phyloP scores from a whole-genome alignment of 495 filamentous ascomycete species.

The Daldinia loculata region DNA sequence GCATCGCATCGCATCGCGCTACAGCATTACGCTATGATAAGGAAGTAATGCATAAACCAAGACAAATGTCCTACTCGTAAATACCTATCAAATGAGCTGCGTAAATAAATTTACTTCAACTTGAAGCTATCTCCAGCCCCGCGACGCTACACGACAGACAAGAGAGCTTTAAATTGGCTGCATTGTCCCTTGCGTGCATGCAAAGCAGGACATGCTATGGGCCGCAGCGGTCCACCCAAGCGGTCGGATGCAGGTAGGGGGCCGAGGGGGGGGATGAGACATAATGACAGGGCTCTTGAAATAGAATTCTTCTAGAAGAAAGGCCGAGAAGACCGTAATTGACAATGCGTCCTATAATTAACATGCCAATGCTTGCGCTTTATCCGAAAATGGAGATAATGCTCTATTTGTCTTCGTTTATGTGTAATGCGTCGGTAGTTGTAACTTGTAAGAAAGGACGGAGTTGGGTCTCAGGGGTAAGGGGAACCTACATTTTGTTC shows the following conservation, averaged over 20 bases:
- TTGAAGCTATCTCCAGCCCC: slow-evolving; percentile 19
- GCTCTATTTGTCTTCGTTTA: not conserved
- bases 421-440: slow-evolving; percentile 1
- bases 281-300: slow-evolving; percentile 21
- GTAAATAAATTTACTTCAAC: slow-evolving; percentile 2
- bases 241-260: slow-evolving; percentile 40
- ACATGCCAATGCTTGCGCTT: not conserved
- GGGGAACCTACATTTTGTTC: not conserved
- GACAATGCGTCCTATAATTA: slow-evolving; percentile 19
- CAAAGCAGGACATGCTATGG: slow-evolving; percentile 20
- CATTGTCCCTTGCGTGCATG: slow-evolving; percentile 32
- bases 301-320: slow-evolving; percentile 42
- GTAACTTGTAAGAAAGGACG: slow-evolving; percentile 7
- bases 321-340: slow-evolving; percentile 23
- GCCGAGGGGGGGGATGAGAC: not conserved
- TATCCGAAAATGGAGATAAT: not conserved
- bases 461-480: slow-evolving; percentile 5
- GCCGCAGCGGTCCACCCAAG: slow-evolving; percentile 37
- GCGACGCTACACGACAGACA: slow-evolving; percentile 23
- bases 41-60: not conserved
- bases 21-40: not conserved
- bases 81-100: not conserved
- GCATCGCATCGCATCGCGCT: not conserved
- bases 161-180: slow-evolving; percentile 38
- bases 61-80: slow-evolving; percentile 4